phyloP scores from a whole-genome alignment of 23 red algal genomes.

The Chondrus crispus region DNA sequence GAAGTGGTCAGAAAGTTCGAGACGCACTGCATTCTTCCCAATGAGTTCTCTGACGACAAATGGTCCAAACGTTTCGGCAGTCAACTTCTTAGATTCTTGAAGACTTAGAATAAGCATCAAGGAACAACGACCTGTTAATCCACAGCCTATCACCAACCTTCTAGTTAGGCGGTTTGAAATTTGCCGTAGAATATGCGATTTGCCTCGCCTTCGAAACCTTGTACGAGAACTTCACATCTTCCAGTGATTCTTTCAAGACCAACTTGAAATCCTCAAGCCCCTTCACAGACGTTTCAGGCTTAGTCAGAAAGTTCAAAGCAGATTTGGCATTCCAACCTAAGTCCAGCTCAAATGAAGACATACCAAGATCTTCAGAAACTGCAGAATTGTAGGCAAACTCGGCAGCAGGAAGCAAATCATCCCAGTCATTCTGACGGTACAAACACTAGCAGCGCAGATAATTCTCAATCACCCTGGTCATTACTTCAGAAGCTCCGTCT shows the following conservation, averaged over 20 bases:
- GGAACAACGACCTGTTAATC: neutral
- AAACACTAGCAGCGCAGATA: constrained; percentile 9
- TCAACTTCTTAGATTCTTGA: neutral
- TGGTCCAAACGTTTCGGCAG: neutral
- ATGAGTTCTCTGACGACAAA: neutral
- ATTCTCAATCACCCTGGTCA: constrained; percentile 23
- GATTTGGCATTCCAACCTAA: neutral
- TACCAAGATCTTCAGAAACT: constrained; percentile 17
- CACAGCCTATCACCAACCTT: neutral
- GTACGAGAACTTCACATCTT: neutral
- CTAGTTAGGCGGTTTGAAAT: neutral
- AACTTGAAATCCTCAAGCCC: neutral
- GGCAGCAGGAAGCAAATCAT: neutral
- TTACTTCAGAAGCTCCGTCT: neutral
- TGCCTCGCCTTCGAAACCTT: constrained; percentile 2
- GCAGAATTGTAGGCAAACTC: constrained; percentile 25
- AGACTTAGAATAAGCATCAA: neutral
- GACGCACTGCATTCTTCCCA: constrained; percentile 17
- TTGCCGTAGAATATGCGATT: neutral
- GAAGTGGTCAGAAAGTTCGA: neutral
- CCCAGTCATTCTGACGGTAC: constrained; percentile 1
- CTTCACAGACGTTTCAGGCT: neutral
- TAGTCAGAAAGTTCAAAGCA: neutral
- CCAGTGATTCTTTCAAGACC: neutral
- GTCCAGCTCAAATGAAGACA: constrained; percentile 11